phyloP scores from a whole-genome alignment of 2,329 filamentous ascomycete genomes.

The Pezicula radicicola region DNA sequence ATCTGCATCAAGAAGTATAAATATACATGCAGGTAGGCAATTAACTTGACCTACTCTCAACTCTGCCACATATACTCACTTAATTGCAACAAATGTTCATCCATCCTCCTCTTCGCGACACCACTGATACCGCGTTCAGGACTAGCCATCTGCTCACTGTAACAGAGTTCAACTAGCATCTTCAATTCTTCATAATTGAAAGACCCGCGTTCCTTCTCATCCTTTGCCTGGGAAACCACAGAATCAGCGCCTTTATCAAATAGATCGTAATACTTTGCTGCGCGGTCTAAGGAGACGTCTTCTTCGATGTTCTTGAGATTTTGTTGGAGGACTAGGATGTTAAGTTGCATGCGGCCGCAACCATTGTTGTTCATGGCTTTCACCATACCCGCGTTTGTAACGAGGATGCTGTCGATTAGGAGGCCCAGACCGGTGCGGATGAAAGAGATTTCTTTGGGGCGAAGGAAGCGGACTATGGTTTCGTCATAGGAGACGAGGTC shows the following conservation, averaged over 20 bases:
- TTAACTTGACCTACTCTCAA: slow-evolving; percentile 9
- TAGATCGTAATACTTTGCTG: slow-evolving; percentile 66
- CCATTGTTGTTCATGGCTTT: slow-evolving; percentile 82
- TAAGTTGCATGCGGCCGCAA: slow-evolving; percentile 84
- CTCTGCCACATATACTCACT: slow-evolving; percentile 70
- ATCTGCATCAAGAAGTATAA: too few species aligned
- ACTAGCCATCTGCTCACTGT: slow-evolving; percentile 63
- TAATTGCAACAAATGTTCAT: slow-evolving; percentile 65
- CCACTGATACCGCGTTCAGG: slow-evolving; percentile 65
- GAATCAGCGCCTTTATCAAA: slow-evolving; percentile 64
- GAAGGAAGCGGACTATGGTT: slow-evolving; percentile 70
- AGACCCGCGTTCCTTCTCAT: slow-evolving; percentile 36
- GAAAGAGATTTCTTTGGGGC: slow-evolving; percentile 68
- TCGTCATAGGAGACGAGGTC: slow-evolving; percentile 87
- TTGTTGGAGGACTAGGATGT: slow-evolving; percentile 92
- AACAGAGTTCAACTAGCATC: slow-evolving; percentile 63
- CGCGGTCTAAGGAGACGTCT: slow-evolving; percentile 59
- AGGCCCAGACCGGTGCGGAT: slow-evolving; percentile 73
- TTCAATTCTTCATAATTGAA: slow-evolving; percentile 68
- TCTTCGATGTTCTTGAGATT: slow-evolving; percentile 91
- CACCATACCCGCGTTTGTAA: slow-evolving; percentile 68
- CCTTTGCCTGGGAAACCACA: slow-evolving; percentile 60
- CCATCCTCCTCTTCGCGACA: slow-evolving; percentile 66
- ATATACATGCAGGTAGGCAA: too few species aligned
- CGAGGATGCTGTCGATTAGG: slow-evolving; percentile 76